Conservation (phyloP, 176 grass and related monocot species). For the Microstegium vimineum region DNA sequence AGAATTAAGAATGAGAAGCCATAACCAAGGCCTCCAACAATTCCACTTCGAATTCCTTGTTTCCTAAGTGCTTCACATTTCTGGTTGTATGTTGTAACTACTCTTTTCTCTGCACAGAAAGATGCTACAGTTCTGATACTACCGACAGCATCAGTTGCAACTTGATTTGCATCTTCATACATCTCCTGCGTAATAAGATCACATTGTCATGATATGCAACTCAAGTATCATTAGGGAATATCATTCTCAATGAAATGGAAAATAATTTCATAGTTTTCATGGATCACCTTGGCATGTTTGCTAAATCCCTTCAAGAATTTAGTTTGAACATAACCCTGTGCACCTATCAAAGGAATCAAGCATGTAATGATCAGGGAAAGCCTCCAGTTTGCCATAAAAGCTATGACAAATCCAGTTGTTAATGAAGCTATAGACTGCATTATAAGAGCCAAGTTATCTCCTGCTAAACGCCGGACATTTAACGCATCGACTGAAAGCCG, state of each 20-base stretch:
- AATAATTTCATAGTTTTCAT: not conserved
- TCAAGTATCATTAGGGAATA: not conserved
- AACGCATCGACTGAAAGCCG: slow-evolving; percentile 73
- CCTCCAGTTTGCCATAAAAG: slow-evolving; percentile 62
- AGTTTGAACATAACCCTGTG: slow-evolving; percentile 52
- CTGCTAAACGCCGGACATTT: slow-evolving; percentile 64
- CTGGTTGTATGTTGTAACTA: slow-evolving; percentile 37
- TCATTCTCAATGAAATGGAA: not conserved
- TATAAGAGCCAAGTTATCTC: slow-evolving; percentile 69
- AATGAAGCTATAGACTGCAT: slow-evolving; percentile 55
- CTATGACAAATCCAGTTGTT: slow-evolving; percentile 60
- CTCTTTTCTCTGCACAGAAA: slow-evolving; percentile 52
- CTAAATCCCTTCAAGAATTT: slow-evolving; percentile 67
- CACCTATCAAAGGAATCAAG: slow-evolving; percentile 61
- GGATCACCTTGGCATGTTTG: slow-evolving; percentile 55
- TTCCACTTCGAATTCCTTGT: slow-evolving; percentile 48
- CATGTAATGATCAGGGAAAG: slow-evolving; percentile 63
- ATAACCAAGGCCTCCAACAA: slow-evolving; percentile 48
- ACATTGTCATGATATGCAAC: not conserved
- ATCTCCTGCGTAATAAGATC: slow-evolving; percentile 32
- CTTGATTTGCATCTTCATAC: slow-evolving; percentile 65
- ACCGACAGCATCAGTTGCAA: slow-evolving; percentile 56
- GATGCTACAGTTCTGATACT: slow-evolving; percentile 64
- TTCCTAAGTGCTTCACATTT: slow-evolving; percentile 51
- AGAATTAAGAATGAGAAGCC: slow-evolving; percentile 45